phyloP scores from a whole-genome alignment of 2,329 filamentous ascomycete genomes.

The Colletotrichum sp. region DNA sequence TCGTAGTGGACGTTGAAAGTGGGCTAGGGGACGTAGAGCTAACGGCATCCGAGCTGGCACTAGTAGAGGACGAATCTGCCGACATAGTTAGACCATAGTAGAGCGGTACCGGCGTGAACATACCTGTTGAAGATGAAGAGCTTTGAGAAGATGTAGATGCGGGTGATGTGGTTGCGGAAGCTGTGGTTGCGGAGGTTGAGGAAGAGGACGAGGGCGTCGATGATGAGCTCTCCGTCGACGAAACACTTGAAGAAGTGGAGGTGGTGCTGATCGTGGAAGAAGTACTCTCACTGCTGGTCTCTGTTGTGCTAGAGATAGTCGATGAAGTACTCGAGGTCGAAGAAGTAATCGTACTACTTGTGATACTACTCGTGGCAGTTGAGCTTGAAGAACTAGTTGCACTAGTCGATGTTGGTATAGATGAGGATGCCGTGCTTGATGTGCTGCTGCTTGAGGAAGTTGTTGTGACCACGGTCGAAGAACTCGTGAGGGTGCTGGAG shows the following conservation, averaged over 20 bases:
- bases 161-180: neutral
- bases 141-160: neutral
- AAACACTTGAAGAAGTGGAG: neutral
- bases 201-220: neutral
- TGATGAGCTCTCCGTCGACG: neutral
- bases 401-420: neutral
- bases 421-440: neutral
- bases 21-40: neutral
- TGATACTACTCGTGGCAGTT: neutral
- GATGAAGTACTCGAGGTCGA: neutral
- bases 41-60: neutral
- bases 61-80: neutral
- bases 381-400: neutral
- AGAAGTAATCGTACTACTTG: neutral
- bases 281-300: neutral
- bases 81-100: neutral
- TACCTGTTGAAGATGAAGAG: neutral
- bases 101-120: fast-evolving
- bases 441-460: neutral
- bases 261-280: neutral
- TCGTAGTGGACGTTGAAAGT: neutral
- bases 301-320: neutral
- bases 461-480: neutral
- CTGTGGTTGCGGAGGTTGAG: neutral
- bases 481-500: neutral